These are phyloP conservation scores for Saccharomycopsis hybrid DNA, from an alignment of 1,139 yeast species.

Conservation along the genomic window DNA sequence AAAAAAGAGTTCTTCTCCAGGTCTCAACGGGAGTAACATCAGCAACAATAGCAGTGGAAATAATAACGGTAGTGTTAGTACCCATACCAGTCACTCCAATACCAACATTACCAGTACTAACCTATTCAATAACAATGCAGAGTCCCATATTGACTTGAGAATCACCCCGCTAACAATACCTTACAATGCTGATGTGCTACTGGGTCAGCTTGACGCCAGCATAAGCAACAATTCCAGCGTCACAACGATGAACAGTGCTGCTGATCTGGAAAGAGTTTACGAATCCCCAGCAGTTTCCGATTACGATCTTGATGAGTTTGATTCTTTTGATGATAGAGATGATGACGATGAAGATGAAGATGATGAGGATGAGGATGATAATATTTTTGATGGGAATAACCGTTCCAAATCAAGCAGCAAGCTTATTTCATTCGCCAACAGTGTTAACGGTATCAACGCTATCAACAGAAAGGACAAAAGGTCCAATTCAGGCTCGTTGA, in stretches of 20 bases:
- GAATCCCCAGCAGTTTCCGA: slow-evolving; percentile 23
- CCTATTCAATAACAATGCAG: slow-evolving; percentile 1
- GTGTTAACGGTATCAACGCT: too few relatives aligned
- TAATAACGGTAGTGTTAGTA: too few relatives aligned
- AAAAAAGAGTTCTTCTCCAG: background rate
- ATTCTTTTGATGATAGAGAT: slow-evolving; percentile 39
- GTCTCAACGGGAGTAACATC: background rate
- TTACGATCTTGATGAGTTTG: slow-evolving; percentile 33
- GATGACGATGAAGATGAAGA: slow-evolving; percentile 38
- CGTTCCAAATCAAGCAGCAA: too few relatives aligned
- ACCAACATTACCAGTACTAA: background rate
- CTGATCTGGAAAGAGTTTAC: slow-evolving; percentile 1
- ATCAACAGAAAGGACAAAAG: slow-evolving; percentile 45
- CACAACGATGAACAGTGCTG: background rate
- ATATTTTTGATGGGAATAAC: too few relatives aligned
- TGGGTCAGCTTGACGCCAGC: slow-evolving; percentile 19
- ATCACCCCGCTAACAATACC: slow-evolving; percentile 18
- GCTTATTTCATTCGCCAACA: too few relatives aligned
- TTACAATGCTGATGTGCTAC: slow-evolving; percentile 11
- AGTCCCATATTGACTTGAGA: slow-evolving; percentile 13
- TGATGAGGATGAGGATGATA: slow-evolving; percentile 31
- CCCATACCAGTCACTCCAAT: background rate
- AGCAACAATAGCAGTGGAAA: background rate
- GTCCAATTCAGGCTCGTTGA: slow-evolving; percentile 40
- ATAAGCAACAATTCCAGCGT: slow-evolving; percentile 21